Evolutionary conservation across 1,284 basidiomycete species (phyloP), one percentile per base, ranked within the genome.

Genomic region (Ganoderma boninense): DNA sequence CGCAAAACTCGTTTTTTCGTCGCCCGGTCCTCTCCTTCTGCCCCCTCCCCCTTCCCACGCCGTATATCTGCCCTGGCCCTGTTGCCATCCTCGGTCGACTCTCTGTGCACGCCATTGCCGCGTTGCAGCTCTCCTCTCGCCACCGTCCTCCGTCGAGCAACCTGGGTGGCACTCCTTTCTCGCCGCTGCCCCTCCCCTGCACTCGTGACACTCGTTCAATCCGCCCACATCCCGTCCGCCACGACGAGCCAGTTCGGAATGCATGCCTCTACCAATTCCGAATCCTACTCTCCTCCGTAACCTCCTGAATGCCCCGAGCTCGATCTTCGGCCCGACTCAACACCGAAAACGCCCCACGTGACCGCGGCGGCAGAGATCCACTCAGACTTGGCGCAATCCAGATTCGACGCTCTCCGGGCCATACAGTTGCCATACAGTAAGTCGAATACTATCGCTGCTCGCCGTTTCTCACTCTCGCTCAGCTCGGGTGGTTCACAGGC

Each of bases 291-390:
- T 57, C 46, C 46, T 49, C 69, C 69, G 69, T 67, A 68, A 38
- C 63, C 42, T 60, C 69, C 72, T 69, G 72, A 69, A 26, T 23
- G 59, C 57, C 54, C 38, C 69, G 62, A 46, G 26, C 8, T 18
- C 64, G 29, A 68, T 71, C 70, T 66, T 71, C 73, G 70, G 73
- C 43, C 73, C 73, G 70, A 71, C 54, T 65, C 65, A 68, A 64
- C 70, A 29, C 72, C 72, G 72, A 71, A 38, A 40, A 54, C 62
- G n/a, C 54, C 38, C n/a, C 72, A 71, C 72, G 72, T 73, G 72
- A 71, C 26, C 68, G 63, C 56, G 52, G 42, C n/a, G 10, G 7
- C 57, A 44, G 20, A 38, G n/a, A 42, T 44, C 4, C 10, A 38
- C 10, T 38, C 38, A 10, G 23, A 52, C 49, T 26, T 26, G 10